Base-by-base conservation (phyloP, 75 land plant genomes). In the Adiantum capillusveneris region DNA sequence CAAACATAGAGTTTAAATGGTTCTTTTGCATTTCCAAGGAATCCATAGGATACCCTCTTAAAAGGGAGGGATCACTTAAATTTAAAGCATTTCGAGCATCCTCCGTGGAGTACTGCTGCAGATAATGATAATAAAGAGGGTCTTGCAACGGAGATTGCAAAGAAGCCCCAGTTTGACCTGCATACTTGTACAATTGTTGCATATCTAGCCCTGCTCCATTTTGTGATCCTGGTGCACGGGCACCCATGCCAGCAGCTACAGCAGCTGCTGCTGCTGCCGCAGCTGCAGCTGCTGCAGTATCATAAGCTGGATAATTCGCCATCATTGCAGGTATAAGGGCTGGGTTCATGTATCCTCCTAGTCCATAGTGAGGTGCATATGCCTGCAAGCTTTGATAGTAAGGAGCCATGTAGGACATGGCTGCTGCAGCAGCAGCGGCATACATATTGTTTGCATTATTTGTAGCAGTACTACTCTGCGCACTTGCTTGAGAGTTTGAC, bases 11-110 rank as follows among this genome's bases (percentile, higher is more conserved):
- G 25, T 71, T 78, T 48, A 82, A 58, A 37, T 84, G 79, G 27
- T 64, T 81, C 60, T 79, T 81, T 28, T 84, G 91, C 9, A 83
- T 11, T 24, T 74, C 83, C n/a, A 82, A 44, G 48, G 82, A 62
- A 65, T 87, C 84, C 19, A 65, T 64, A 56, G 70, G 75, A 16
- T 74, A 69, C 48, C 67, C 68, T 12, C 77, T 73, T 60, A 75
- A 25, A 16, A 59, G 19, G 7, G 79, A 69, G 64, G 84, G 74
- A 72, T 77, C 81, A 58, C 31, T 44, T 42, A 61, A 51, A 13
- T 50, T 69, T 20, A 72, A 53, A 22, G 70, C 65, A 54, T 51
- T 48, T 9, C 65, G 81, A 22, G 74, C 39, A 50, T 60, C 75
- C 55, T 82, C 82, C 46, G 78, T 68, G 34, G 70, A 77, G 12